Evolutionary conservation across 768 basidiomycete species (phyloP), one percentile per base, ranked within the genome.

Genomic region (Hydnomerulius pinastri): DNA sequence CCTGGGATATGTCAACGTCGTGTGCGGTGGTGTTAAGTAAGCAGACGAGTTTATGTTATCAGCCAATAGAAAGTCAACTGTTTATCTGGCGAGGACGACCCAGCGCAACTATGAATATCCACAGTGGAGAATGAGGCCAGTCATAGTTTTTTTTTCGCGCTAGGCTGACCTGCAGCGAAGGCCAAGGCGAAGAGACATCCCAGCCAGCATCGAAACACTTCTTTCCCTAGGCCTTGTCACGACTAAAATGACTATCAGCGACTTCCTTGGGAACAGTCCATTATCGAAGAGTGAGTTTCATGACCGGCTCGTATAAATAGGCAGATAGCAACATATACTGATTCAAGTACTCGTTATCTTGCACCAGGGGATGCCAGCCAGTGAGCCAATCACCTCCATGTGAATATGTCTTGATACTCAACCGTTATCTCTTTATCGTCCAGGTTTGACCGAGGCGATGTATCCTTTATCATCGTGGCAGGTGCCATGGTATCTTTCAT

Each of bases 401-500:
- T 18, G 18, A 32, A 17, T 24, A 17, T 53, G 42, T 46, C 38
- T 38, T 38, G 6, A 10, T 25, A 35, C 18, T 59, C 43, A 61
- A n/a, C 30, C 33, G 11, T 54, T 28, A 33, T 43, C 39, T n/a
- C n/a, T 44, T 27, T 18, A 3, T 35, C 25, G 4, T 45, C 21
- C 57, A 87, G 85, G 56, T 90, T 82, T 68, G 79, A 88, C 66
- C 75, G 78, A 18, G 86, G 88, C 32, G 87, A 90, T 72, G 64
- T 89, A 13, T 71, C 83, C 8, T 90, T 88, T 65, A 83, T 90
- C 56, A 79, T 83, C 15, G 62, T 87, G 6, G 75, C 82, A 21
- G 85, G 85, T 24, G 80, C 81, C 15, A 80, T 90, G 73, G 88
- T 90, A 10, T 75, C 80, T 44, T 82, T 88, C 71, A 90, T 89